These are phyloP conservation scores for Skeletonema costatum DNA, from an alignment of 108 stramenopile species.

Conservation along the genomic window DNA sequence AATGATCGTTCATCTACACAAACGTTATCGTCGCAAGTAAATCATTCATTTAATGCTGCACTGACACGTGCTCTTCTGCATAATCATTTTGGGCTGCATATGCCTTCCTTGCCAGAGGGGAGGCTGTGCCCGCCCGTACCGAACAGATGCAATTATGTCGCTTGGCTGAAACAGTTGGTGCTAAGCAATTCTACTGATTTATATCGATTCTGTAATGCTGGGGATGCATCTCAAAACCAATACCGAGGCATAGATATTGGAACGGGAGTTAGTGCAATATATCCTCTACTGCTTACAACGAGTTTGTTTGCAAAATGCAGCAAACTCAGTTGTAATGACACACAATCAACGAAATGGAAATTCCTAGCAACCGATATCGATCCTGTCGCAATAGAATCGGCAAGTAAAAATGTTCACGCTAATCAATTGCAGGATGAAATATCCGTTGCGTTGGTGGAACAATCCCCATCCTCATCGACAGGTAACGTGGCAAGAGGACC, in stretches of 20 bases:
- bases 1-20: not conserved
- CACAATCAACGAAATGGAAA: constrained; percentile 29
- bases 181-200: constrained; percentile 6
- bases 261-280: constrained; percentile 88
- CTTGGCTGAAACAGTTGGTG: constrained; percentile 82
- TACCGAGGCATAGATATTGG: constrained; percentile 86
- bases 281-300: constrained; percentile 71
- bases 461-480: not conserved
- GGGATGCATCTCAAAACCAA: not conserved
- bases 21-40: constrained; percentile 10
- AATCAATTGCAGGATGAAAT: constrained; percentile 70
- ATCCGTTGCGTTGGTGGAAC: constrained; percentile 47
- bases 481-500: constrained; percentile 14
- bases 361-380: constrained; percentile 90
- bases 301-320: constrained; percentile 15
- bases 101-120: constrained; percentile 74
- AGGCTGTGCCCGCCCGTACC: constrained; percentile 91
- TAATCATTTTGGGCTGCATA: constrained; percentile 58
- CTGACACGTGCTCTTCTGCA: constrained; percentile 84
- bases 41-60: constrained; percentile 68
- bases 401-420: constrained; percentile 65
- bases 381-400: constrained; percentile 69
- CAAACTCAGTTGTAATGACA: not conserved
- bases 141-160: constrained; percentile 89
- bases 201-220: constrained; percentile 18